Percentiles rank a stretch among this genome's conserved stretches.
Conservation (phyloP, 2,329 filamentous ascomycete species). For the Aspergillus niger region DNA sequence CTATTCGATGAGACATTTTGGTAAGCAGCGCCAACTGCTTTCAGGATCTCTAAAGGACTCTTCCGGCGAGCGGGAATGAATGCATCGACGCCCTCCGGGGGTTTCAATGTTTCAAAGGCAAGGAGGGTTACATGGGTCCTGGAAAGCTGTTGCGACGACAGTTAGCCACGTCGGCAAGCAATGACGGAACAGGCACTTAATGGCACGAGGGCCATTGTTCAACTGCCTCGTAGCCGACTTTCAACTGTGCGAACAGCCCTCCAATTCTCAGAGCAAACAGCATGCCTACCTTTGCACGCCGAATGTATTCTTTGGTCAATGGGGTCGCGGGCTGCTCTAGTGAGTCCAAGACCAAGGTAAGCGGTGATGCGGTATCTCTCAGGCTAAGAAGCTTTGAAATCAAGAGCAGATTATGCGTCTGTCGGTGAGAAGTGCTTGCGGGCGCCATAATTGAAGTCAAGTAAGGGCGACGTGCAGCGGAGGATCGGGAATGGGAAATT, state of each 20-base stretch:
- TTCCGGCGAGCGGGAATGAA: conserved; percentile 68
- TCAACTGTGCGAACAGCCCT: too few relatives aligned
- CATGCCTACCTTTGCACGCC: conserved; percentile 66
- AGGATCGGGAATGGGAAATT: background rate
- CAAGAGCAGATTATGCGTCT: conserved; percentile 81
- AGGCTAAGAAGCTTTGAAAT: conserved; percentile 80
- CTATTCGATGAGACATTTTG: conserved; percentile 22
- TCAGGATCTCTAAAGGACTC: conserved; percentile 56
- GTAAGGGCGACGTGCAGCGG: background rate
- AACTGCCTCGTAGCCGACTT: too few relatives aligned
- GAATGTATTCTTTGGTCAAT: conserved; percentile 71
- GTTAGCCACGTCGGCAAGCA: background rate
- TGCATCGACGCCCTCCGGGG: conserved; percentile 64
- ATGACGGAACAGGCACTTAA: background rate
- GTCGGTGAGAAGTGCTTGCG: conserved; percentile 59
- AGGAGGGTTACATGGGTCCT: conserved; percentile 74
- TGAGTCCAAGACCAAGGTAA: conserved; percentile 82
- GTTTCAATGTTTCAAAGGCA: conserved; percentile 72
- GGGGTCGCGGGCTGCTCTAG: conserved; percentile 77
- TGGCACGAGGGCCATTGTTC: too few relatives aligned
- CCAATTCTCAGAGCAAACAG: background rate
- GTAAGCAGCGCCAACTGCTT: conserved; percentile 57
- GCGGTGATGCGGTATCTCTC: conserved; percentile 77
- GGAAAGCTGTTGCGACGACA: conserved; percentile 38
- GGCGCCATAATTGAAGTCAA: conserved; percentile 34